These are phyloP conservation scores for Pharus latifolius DNA, from an alignment of 176 grass and related monocot species.

Conservation along the genomic window DNA sequence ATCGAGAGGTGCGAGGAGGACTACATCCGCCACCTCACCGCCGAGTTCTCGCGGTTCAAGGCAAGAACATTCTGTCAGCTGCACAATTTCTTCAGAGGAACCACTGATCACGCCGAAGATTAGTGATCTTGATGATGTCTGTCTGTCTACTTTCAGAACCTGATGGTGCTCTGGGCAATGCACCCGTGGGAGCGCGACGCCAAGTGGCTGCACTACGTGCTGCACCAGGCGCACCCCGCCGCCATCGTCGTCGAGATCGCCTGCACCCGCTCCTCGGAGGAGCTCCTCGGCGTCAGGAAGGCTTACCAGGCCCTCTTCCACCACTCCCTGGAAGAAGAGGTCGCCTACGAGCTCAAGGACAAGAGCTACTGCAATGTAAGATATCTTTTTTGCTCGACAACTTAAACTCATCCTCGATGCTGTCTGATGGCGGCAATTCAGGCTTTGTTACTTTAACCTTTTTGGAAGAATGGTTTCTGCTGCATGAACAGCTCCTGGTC, in stretches of 20 bases:
- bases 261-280: constrained; percentile 67
- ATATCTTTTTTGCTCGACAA: neutral
- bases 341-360: constrained; percentile 60
- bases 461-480: no score
- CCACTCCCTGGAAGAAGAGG: constrained; percentile 92
- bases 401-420: no score
- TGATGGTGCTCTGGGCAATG: constrained; percentile 84
- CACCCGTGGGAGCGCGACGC: constrained; percentile 96
- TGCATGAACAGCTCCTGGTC: constrained; percentile 40
- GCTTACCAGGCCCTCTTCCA: constrained; percentile 85
- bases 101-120: neutral
- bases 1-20: constrained; percentile 66
- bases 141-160: constrained; percentile 20
- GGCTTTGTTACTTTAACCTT: no score
- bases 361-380: constrained; percentile 55
- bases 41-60: constrained; percentile 84
- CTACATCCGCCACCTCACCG: constrained; percentile 41
- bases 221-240: constrained; percentile 56
- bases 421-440: neutral
- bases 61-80: neutral
- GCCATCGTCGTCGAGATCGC: constrained; percentile 64
- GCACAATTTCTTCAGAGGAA: neutral
- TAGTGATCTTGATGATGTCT: neutral
- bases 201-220: constrained; percentile 53
- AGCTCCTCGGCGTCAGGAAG: constrained; percentile 61